Percentiles rank a stretch among this genome's conserved stretches.
These are phyloP conservation scores for Boletus huronensis DNA, from an alignment of 768 basidiomycete species.

Conservation along the genomic window DNA sequence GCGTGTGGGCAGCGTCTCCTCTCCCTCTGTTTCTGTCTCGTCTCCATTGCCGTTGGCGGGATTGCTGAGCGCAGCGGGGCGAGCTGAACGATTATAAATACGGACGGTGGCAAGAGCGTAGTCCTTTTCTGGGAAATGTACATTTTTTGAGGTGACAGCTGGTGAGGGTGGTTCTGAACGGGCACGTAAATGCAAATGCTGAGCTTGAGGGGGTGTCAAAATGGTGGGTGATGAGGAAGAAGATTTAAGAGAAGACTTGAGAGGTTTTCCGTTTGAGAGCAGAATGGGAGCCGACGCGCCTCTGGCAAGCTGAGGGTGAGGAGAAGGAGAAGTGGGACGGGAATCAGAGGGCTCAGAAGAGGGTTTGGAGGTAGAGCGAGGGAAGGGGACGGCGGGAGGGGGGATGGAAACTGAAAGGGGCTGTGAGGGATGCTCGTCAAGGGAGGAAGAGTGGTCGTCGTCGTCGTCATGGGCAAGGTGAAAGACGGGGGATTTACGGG, in stretches of 20 bases:
- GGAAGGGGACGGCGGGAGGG: slow-evolving; percentile 39
- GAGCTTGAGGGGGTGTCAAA: neutral
- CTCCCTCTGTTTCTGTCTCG: slow-evolving; percentile 46
- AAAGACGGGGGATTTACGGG: slow-evolving; percentile 17
- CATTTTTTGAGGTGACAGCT: slow-evolving; percentile 61
- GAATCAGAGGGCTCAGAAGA: no score
- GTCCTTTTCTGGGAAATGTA: slow-evolving; percentile 78
- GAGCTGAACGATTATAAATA: slow-evolving; percentile 63
- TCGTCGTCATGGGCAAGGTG: slow-evolving; percentile 24
- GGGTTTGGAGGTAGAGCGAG: slow-evolving; percentile 32
- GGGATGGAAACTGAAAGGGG: slow-evolving; percentile 6
- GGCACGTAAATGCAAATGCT: slow-evolving; percentile 29
- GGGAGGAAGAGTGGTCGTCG: slow-evolving; percentile 21
- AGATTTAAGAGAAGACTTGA: slow-evolving; percentile 81
- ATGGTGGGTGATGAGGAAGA: slow-evolving; percentile 22
- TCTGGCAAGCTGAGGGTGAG: slow-evolving; percentile 26
- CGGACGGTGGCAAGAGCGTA: slow-evolving; percentile 59
- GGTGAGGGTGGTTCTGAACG: slow-evolving; percentile 65
- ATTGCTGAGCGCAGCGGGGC: slow-evolving; percentile 53
- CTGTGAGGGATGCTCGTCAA: slow-evolving; percentile 16
- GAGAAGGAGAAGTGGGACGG: neutral
- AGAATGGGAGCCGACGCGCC: slow-evolving; percentile 43
- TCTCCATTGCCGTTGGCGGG: slow-evolving; percentile 25
- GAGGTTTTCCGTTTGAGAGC: slow-evolving; percentile 76
- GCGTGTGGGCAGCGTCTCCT: slow-evolving; percentile 9